Base-by-base conservation (phyloP, 345 rosid genomes). In the Lepidium africanum region DNA sequence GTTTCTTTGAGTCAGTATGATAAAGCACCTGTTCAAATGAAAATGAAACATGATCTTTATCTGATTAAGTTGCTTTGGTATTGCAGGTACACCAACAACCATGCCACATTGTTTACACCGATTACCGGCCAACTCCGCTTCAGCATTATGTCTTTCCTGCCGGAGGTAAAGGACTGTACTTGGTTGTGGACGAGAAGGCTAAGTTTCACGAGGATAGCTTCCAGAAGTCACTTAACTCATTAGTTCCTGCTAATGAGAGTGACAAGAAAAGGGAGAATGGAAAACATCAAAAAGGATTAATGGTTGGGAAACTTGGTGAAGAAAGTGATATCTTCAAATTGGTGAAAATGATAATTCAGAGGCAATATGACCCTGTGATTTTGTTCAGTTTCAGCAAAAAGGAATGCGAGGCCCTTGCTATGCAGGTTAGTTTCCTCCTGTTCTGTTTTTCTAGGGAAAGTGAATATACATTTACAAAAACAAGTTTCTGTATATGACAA, bases 41-140 rank as follows among this genome's bases (percentile, higher is more conserved):
- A 53, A 49, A 21, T 38, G 42, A 33, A 17, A 12, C 23, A 1
- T 2, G 30, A 8, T 0, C 14, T 52, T 59, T 45, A 15, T 35
- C 38, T 19, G 40, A 52, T 40, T 56, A 53, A 9, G 47, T 62
- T 60, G 43, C 38, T 54, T 32, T 60, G 42, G 36, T 51, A 41
- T 49, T 21, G 82, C 85, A 94, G 99, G 97, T 94, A 54, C 99
- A 94, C 78, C 79, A 71, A 47, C 99, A 91, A 66, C 99, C 99
- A 11, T 94, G 99, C 74, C 96, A 91, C 80, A 94, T 94, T 74
- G 97, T 94, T 48, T 94, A 94, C 80, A 94, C 99, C 5, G 99
- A 94, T 79, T 94, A 94, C 83, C 88, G 97, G 43, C 99, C 99
- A 59, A 94, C 99, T 49, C 99, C 99, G 13, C 96, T 94, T 76